phyloP scores from a whole-genome alignment of 768 basidiomycete genomes.

The Sistotremastrum suecicum region DNA sequence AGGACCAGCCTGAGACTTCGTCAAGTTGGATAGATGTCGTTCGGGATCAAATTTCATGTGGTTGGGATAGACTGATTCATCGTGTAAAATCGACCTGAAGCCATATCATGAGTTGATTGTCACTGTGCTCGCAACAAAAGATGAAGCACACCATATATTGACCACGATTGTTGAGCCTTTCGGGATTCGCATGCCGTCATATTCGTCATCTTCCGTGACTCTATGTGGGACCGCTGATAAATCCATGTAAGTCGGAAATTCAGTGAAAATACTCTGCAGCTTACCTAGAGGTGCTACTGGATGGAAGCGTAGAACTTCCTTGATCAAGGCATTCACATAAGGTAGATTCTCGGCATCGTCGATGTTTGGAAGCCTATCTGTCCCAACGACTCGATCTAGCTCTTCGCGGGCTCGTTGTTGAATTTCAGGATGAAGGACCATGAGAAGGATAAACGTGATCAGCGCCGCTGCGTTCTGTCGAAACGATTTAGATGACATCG shows the following conservation, averaged over 20 bases:
- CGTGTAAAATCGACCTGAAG: slow-evolving; percentile 19
- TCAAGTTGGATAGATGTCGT: slow-evolving; percentile 14
- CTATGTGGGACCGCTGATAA: background rate
- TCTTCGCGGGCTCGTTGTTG: slow-evolving; percentile 17
- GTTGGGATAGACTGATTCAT: slow-evolving; percentile 18
- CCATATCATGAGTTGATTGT: no score
- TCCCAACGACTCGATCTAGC: slow-evolving; percentile 15
- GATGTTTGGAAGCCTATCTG: slow-evolving; percentile 11
- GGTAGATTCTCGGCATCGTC: slow-evolving; percentile 13
- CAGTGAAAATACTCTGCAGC: background rate
- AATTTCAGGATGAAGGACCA: slow-evolving; percentile 15
- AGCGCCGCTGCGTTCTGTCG: slow-evolving; percentile 5
- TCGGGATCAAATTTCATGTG: slow-evolving; percentile 20
- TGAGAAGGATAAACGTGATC: slow-evolving; percentile 11
- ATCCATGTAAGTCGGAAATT: background rate
- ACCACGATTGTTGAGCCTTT: background rate
- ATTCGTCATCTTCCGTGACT: background rate
- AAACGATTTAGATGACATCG: background rate
- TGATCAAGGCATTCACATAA: slow-evolving; percentile 12
- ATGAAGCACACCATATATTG: background rate
- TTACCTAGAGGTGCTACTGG: background rate
- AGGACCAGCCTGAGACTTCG: slow-evolving; percentile 4
- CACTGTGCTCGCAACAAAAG: background rate
- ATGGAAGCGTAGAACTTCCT: slow-evolving; percentile 9
- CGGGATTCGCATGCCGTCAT: background rate